Conservation (phyloP, 106 monocot species). For the Alisma plantagoaquatica region DNA sequence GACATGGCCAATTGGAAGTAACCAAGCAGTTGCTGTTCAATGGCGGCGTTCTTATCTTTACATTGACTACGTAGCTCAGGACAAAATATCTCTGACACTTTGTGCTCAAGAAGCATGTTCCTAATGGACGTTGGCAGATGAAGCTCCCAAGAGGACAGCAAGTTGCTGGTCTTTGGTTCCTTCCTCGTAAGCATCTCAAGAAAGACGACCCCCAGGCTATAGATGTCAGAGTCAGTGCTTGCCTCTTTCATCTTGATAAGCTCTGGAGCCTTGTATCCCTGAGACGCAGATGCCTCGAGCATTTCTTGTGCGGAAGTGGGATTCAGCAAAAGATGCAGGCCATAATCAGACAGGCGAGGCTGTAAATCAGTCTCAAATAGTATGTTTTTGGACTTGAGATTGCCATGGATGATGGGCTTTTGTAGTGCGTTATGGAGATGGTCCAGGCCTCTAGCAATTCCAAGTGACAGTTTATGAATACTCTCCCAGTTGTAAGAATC, state of each 20-base stretch:
- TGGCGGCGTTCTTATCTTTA: slow-evolving; percentile 9
- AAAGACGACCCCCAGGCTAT: slow-evolving; percentile 77
- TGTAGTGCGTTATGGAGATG: slow-evolving; percentile 66
- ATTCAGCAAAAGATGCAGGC: slow-evolving; percentile 69
- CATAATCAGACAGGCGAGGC: slow-evolving; percentile 76
- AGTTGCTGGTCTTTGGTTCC: slow-evolving; percentile 25
- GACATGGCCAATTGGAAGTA: slow-evolving; percentile 68
- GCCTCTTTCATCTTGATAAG: slow-evolving; percentile 81
- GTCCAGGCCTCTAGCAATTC: slow-evolving; percentile 73
- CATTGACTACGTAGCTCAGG: slow-evolving; percentile 26
- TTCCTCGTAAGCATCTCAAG: slow-evolving; percentile 74
- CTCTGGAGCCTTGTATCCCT: slow-evolving; percentile 90
- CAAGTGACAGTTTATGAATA: slow-evolving; percentile 50
- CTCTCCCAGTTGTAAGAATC: slow-evolving; percentile 67
- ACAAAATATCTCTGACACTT: slow-evolving; percentile 44
- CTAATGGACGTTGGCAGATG: slow-evolving; percentile 38
- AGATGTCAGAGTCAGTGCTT: slow-evolving; percentile 58
- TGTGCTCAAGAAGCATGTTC: slow-evolving; percentile 56
- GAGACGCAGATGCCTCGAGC: slow-evolving; percentile 49
- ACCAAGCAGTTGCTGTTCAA: slow-evolving; percentile 35
- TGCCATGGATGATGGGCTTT: slow-evolving; percentile 73
- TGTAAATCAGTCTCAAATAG: slow-evolving; percentile 46
- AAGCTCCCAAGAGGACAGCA: slow-evolving; percentile 33
- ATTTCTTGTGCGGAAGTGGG: slow-evolving; percentile 58
- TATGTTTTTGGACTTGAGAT: slow-evolving; percentile 81